Percentiles rank a stretch among this genome's conserved stretches.
phyloP scores from a whole-genome alignment of 225 moss, liverwort and hornwort species.

The Thuidium tamariscinum region DNA sequence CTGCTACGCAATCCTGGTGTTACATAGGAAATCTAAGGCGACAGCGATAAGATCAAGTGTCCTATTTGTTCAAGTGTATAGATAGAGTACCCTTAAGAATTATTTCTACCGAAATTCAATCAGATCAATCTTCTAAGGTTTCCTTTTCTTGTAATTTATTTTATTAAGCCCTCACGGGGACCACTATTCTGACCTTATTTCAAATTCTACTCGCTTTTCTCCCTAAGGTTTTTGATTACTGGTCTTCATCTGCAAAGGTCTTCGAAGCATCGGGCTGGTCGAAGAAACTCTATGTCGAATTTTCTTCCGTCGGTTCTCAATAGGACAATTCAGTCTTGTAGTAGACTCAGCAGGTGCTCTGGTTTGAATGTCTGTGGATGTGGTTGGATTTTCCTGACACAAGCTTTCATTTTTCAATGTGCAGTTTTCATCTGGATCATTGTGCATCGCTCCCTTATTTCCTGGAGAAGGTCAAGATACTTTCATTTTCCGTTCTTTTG shows the following conservation, averaged over 20 bases:
- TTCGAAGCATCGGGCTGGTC: not conserved
- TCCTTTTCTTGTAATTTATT: not conserved
- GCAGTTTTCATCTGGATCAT: slow-evolving; percentile 98
- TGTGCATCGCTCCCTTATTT: slow-evolving; percentile 97
- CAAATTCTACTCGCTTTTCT: not conserved
- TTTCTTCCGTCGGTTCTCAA: not conserved
- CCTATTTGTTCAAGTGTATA: not conserved
- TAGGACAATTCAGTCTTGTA: not conserved
- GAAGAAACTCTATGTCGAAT: not conserved
- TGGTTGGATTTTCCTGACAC: not conserved
- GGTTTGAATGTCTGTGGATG: not conserved
- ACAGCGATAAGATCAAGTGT: too few relatives aligned
- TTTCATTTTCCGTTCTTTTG: not conserved
- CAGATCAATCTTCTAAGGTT: not conserved
- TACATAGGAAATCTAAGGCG: not conserved
- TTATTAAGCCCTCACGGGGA: too few relatives aligned
- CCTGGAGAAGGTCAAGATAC: slow-evolving; percentile 70
- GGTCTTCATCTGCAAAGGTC: not conserved
- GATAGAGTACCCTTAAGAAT: not conserved
- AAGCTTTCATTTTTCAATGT: not conserved
- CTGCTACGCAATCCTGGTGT: not conserved
- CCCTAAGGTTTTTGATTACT: not conserved
- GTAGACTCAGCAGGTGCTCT: not conserved
- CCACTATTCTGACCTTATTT: not conserved
- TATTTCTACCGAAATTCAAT: not conserved